A percentile compares a stretch with the other conserved stretches of the same genome.
These are phyloP conservation scores for Colletotrichum limetticola DNA, from an alignment of 2,329 filamentous ascomycete genomes.

Conservation along the genomic window DNA sequence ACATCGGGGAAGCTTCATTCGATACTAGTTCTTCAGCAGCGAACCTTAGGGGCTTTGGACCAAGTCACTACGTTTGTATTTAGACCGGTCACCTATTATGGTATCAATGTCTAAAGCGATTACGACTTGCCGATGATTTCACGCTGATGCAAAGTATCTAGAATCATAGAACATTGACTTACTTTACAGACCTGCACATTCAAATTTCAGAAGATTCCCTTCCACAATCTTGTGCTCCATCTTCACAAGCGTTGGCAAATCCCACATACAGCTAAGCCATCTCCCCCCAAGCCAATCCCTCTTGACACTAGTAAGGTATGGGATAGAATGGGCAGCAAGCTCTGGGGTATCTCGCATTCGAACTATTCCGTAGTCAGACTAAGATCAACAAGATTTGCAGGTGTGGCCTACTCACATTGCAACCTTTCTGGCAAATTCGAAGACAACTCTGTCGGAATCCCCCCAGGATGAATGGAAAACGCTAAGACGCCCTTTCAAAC, in stretches of 20 bases:
- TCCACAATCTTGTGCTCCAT: conserved; percentile 29
- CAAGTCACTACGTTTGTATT: too few relatives aligned
- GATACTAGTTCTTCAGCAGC: too few relatives aligned
- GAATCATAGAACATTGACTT: too few relatives aligned
- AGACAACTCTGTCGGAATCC: conserved; percentile 48
- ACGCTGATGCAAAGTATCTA: too few relatives aligned
- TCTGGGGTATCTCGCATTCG: conserved; percentile 34
- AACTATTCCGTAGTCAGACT: conserved; percentile 2
- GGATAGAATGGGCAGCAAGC: conserved; percentile 30
- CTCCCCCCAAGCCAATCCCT: conserved; percentile 31
- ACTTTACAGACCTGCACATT: too few relatives aligned
- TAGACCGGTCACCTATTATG: too few relatives aligned
- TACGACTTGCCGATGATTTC: too few relatives aligned
- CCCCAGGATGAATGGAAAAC: conserved; percentile 52
- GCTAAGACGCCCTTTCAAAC: conserved; percentile 49
- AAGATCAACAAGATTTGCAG: too few relatives aligned
- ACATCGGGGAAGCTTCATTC: too few relatives aligned
- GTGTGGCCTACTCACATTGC: conserved; percentile 7
- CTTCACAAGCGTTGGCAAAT: conserved; percentile 15
- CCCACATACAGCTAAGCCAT: conserved; percentile 36
- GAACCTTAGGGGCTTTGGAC: too few relatives aligned
- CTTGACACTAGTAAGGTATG: conserved; percentile 28
- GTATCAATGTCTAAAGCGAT: too few relatives aligned
- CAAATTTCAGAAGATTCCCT: conserved; percentile 30
- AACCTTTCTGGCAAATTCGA: conserved; percentile 30